Conservation (phyloP, 2,329 filamentous ascomycete species). For the Nigrospora sphaerica region DNA sequence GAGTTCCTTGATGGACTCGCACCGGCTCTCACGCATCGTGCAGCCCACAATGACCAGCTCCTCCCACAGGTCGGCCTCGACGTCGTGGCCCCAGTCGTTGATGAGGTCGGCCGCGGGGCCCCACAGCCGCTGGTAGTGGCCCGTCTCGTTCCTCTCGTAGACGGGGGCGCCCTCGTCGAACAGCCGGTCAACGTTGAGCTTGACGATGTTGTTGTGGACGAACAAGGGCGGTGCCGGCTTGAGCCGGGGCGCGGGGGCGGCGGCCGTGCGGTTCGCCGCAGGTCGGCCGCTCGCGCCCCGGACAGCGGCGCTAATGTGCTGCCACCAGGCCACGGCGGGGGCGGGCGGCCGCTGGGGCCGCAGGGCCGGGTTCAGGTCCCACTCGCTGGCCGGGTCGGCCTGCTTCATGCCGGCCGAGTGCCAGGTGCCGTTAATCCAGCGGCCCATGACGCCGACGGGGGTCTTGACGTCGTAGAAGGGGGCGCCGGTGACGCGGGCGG, state of each 20-base stretch:
- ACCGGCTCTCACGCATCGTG: too few relatives aligned
- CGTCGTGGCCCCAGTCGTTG: conserved; percentile 2
- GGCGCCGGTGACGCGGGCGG: conserved; percentile 30
- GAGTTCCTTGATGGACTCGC: too few relatives aligned
- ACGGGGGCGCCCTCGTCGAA: neutral
- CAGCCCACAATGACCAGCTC: neutral
- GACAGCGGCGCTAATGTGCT: too few relatives aligned
- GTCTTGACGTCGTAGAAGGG: conserved; percentile 32
- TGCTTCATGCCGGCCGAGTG: conserved; percentile 2
- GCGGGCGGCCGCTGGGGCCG: too few relatives aligned
- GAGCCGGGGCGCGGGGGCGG: neutral
- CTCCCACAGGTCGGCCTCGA: conserved; percentile 1
- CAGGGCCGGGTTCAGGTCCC: neutral
- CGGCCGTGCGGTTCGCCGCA: too few relatives aligned
- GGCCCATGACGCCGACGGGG: conserved; percentile 12
- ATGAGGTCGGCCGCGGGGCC: neutral
- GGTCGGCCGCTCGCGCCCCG: too few relatives aligned
- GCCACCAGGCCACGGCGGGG: too few relatives aligned
- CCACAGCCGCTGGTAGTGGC: neutral
- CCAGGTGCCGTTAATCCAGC: conserved; percentile 1
- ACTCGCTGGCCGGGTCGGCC: conserved; percentile 1
- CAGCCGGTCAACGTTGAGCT: conserved; percentile 1
- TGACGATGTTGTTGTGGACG: conserved; percentile 2
- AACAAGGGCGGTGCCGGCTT: neutral
- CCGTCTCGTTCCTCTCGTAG: neutral